Conservation (phyloP, 352 stramenopile genomes). For the Globisporangium carolinianum region DNA sequence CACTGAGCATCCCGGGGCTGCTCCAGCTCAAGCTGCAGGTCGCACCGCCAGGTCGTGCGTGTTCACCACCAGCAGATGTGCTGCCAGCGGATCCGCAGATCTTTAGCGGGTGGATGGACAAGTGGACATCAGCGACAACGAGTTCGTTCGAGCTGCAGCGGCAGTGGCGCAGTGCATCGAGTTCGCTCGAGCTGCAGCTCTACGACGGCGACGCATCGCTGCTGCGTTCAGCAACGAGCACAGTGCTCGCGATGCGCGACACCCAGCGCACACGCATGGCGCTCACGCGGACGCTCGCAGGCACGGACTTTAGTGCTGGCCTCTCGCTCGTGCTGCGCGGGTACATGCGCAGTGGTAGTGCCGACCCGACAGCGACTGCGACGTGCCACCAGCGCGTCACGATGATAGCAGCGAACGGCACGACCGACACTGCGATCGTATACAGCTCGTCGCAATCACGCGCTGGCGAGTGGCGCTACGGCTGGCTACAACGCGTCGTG, state of each 20-base stretch:
- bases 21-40: slow-evolving; percentile 20
- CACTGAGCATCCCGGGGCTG: slow-evolving; percentile 22
- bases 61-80: slow-evolving; percentile 10
- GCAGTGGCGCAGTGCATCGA: slow-evolving; percentile 20
- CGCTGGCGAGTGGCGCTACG: slow-evolving; percentile 27
- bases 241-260: slow-evolving; percentile 25
- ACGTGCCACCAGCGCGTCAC: slow-evolving; percentile 22
- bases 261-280: slow-evolving; percentile 12
- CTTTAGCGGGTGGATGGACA: slow-evolving; percentile 44
- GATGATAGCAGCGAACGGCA: slow-evolving; percentile 22
- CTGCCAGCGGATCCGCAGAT: slow-evolving; percentile 19
- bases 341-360: slow-evolving; percentile 20
- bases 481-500: slow-evolving; percentile 23
- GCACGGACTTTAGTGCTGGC: slow-evolving; percentile 27
- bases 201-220: slow-evolving; percentile 24
- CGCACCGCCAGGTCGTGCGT: slow-evolving; percentile 27
- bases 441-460: slow-evolving; percentile 2
- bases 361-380: slow-evolving; percentile 2
- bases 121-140: slow-evolving; percentile 18
- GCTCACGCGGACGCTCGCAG: slow-evolving; percentile 23
- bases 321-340: slow-evolving; percentile 36
- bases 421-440: not conserved
- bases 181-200: slow-evolving; percentile 13
- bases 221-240: slow-evolving; percentile 25
- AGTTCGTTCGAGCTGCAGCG: slow-evolving; percentile 16